These are phyloP conservation scores for Primulina huaijiensis DNA, from an alignment of 257 asterid species.

Conservation along the genomic window DNA sequence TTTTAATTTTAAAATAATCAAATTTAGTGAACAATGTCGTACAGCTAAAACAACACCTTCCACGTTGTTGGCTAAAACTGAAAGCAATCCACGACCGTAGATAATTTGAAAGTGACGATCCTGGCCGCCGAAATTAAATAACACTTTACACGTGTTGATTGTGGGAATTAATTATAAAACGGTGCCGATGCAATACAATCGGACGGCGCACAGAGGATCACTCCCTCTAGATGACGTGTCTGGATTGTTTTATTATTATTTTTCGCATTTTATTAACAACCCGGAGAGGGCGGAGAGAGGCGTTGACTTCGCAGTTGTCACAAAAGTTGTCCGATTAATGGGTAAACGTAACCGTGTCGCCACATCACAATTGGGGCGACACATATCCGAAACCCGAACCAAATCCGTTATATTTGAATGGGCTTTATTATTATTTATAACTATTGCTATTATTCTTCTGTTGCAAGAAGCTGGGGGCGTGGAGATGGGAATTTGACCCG, in stretches of 20 bases:
- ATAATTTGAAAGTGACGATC: not conserved
- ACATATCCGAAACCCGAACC: not conserved
- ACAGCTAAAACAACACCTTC: not conserved
- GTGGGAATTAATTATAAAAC: not conserved
- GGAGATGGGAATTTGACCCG: too few relatives aligned
- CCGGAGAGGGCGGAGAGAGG: too few relatives aligned
- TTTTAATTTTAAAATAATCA: too few relatives aligned
- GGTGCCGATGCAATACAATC: not conserved
- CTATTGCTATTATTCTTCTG: too few relatives aligned
- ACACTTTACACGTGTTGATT: not conserved
- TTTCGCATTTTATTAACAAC: too few relatives aligned
- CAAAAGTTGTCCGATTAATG: not conserved
- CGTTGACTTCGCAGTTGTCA: too few relatives aligned
- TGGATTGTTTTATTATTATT: too few relatives aligned
- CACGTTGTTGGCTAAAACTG: not conserved
- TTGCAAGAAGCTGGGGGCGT: too few relatives aligned
- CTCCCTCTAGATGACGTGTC: not conserved
- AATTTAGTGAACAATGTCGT: too few relatives aligned
- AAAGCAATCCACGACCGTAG: not conserved
- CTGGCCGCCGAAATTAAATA: not conserved
- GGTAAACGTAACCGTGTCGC: not conserved
- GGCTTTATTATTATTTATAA: not conserved
- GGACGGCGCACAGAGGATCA: not conserved
- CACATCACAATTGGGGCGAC: not conserved
- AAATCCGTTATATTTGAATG: not conserved